Evolutionary conservation across 1,284 basidiomycete genomes (phyloP).

Genomic region (Sphagnurus paluster): DNA sequence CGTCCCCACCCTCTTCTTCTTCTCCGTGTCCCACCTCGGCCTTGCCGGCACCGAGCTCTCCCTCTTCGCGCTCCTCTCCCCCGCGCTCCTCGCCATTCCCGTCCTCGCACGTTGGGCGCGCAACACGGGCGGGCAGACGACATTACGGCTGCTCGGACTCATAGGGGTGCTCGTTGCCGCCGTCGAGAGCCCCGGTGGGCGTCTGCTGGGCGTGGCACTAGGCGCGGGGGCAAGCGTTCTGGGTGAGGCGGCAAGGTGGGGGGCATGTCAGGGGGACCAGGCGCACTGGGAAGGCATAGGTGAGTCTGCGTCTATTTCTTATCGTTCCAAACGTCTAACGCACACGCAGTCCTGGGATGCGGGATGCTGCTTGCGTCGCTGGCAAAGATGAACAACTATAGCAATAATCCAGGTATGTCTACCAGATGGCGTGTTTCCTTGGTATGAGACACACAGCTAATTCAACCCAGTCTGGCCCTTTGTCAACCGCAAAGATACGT

Average conservation of each 20-base stretch:
- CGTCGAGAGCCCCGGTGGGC: conserved; percentile 51
- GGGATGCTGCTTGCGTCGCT: conserved; percentile 73
- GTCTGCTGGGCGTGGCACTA: conserved; percentile 59
- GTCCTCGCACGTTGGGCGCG: conserved; percentile 45
- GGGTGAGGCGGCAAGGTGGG: conserved; percentile 57
- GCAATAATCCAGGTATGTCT: conserved; percentile 73
- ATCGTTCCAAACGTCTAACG: neutral
- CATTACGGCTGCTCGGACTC: conserved; percentile 51
- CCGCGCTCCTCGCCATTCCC: conserved; percentile 54
- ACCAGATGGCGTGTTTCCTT: neutral
- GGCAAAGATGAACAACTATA: conserved; percentile 78
- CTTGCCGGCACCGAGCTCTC: conserved; percentile 78
- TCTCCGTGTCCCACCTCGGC: conserved; percentile 87
- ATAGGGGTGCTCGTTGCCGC: conserved; percentile 64
- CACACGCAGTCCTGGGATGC: conserved; percentile 53
- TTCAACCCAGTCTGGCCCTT: conserved; percentile 73
- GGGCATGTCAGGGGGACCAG: conserved; percentile 38
- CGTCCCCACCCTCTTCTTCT: conserved; percentile 87
- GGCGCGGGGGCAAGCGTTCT: conserved; percentile 55
- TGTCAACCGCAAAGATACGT: conserved; percentile 64
- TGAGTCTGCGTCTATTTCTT: conserved; percentile 35
- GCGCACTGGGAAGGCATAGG: conserved; percentile 58
- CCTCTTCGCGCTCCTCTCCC: conserved; percentile 68
- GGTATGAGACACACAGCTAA: neutral
- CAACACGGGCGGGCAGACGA: conserved; percentile 49